Conservation (phyloP, 2,329 filamentous ascomycete species). For the Colletotrichum spinosum region DNA sequence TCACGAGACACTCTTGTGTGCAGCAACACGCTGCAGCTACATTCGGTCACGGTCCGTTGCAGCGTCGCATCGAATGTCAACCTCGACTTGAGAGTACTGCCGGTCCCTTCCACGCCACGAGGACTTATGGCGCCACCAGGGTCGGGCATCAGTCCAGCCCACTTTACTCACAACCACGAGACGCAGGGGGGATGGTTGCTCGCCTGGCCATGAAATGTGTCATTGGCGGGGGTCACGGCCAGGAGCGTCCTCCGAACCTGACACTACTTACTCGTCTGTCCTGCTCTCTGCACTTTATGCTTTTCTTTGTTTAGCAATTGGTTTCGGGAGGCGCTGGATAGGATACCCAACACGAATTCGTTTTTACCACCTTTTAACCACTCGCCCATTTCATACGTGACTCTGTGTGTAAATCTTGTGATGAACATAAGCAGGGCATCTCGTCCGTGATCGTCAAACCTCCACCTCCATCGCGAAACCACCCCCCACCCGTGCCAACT, state of each 20-base stretch:
- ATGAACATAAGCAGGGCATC: background rate
- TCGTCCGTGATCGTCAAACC: background rate
- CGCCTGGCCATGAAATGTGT: slow-evolving; percentile 9
- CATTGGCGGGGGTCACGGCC: slow-evolving; percentile 15
- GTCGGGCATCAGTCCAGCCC: slow-evolving; percentile 23
- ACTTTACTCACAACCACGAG: slow-evolving; percentile 19
- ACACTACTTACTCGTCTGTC: background rate
- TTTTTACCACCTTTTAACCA: background rate
- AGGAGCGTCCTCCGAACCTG: slow-evolving; percentile 14
- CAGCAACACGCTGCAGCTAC: too few relatives aligned
- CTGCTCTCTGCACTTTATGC: background rate
- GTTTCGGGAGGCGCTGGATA: slow-evolving; percentile 11
- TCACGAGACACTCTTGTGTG: too few relatives aligned
- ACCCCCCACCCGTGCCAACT: background rate
- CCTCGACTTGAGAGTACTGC: too few relatives aligned
- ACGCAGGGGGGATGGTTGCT: slow-evolving; percentile 3
- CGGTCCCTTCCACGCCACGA: background rate
- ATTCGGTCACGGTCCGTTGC: background rate
- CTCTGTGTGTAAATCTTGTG: background rate
- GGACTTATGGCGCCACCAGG: slow-evolving; percentile 22
- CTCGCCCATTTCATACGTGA: background rate
- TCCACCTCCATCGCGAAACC: background rate
- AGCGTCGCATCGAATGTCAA: background rate
- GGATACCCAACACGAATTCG: slow-evolving; percentile 25
- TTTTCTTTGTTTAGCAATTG: slow-evolving; percentile 3